Evolutionary conservation across 306 rosid genomes (phyloP).

Genomic region (Corylus heterophylla): DNA sequence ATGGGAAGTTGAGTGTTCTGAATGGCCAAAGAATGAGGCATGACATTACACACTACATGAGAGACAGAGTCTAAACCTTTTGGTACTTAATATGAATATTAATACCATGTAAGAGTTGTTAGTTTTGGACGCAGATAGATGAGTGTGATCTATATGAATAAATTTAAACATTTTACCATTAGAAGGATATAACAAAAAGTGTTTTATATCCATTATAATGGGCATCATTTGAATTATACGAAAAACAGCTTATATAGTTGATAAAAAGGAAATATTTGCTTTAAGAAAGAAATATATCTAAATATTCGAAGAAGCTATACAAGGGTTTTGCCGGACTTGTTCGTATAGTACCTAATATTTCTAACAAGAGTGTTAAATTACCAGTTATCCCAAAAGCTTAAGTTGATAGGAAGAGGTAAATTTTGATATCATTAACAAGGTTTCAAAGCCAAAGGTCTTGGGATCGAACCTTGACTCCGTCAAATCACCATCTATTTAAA

Average conservation of each 20-base stretch:
- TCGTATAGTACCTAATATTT: too few species aligned
- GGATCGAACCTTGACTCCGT: too few species aligned
- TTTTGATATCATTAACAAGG: too few species aligned
- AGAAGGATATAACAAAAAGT: background rate
- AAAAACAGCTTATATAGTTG: background rate
- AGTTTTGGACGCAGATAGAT: background rate
- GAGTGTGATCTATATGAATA: background rate
- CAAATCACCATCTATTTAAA: too few species aligned
- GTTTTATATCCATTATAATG: background rate
- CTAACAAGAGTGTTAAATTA: too few species aligned
- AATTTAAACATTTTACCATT: background rate
- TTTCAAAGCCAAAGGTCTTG: too few species aligned
- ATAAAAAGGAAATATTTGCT: background rate
- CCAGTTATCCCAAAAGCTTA: too few species aligned
- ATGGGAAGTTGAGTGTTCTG: background rate
- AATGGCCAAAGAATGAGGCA: background rate
- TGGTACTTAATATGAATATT: background rate
- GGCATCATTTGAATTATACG: background rate
- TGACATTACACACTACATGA: background rate
- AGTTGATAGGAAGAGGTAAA: too few species aligned
- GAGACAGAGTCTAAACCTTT: background rate
- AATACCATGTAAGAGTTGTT: background rate
- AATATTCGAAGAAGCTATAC: background rate
- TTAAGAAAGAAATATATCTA: background rate
- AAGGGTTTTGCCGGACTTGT: too few species aligned